phyloP scores from a whole-genome alignment of 768 basidiomycete species.

The Artomyces pyxidatus region DNA sequence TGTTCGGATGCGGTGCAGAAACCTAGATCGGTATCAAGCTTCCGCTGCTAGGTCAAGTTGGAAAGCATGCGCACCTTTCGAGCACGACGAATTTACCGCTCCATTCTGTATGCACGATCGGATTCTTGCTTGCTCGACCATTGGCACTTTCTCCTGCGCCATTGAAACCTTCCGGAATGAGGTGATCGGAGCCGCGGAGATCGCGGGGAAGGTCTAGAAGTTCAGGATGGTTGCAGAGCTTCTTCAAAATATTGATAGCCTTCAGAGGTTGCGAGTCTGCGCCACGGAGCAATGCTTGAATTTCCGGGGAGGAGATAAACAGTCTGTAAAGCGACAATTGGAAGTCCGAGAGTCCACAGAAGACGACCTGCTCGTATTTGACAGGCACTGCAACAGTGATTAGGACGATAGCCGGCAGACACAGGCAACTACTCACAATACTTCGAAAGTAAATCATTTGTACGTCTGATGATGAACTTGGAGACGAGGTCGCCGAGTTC shows the following conservation, averaged over 20 bases:
- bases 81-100: constrained; percentile 89
- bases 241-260: constrained; percentile 91
- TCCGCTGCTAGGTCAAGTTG: background rate
- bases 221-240: constrained; percentile 93
- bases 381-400: constrained; percentile 66
- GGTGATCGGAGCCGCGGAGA: constrained; percentile 68
- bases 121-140: constrained; percentile 35
- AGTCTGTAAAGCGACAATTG: constrained; percentile 80
- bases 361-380: constrained; percentile 98
- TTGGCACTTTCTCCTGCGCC: constrained; percentile 36
- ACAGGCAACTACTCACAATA: constrained; percentile 53
- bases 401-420: background rate
- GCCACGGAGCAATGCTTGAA: constrained; percentile 82
- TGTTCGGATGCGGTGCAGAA: constrained; percentile 73
- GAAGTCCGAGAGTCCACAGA: constrained; percentile 78
- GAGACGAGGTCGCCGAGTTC: constrained; percentile 82
- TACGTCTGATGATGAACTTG: constrained; percentile 91
- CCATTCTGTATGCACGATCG: constrained; percentile 68
- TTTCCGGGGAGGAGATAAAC: constrained; percentile 90
- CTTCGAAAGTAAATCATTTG: constrained; percentile 91
- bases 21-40: constrained; percentile 36
- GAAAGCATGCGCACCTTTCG: constrained; percentile 56
- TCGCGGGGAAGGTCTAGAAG: constrained; percentile 80
- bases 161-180: constrained; percentile 78
- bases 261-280: constrained; percentile 89